These are phyloP conservation scores for Chrysoporthe puriensis DNA, from an alignment of 2,329 filamentous ascomycete genomes.

Conservation along the genomic window DNA sequence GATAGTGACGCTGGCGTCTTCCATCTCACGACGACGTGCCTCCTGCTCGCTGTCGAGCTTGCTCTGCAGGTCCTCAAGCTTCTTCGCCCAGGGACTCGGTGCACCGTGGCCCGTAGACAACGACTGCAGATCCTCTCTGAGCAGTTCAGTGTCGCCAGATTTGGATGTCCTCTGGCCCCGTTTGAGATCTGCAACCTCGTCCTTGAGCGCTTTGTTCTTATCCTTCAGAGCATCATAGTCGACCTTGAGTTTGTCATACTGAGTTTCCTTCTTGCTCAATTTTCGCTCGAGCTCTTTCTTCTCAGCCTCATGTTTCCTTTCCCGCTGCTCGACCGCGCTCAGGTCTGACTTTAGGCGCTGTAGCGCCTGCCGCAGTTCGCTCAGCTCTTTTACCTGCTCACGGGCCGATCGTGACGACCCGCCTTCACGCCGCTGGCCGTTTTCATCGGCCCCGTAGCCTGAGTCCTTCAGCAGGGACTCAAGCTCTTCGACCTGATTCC, in stretches of 20 bases:
- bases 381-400: conserved; percentile 56
- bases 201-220: conserved; percentile 61
- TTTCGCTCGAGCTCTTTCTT: conserved; percentile 40
- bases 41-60: conserved; percentile 35
- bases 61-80: conserved; percentile 37
- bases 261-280: conserved; percentile 36
- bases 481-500: conserved; percentile 62
- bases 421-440: conserved; percentile 41
- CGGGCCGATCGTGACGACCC: conserved; percentile 57
- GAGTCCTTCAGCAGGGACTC: conserved; percentile 53
- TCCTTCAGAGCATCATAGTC: conserved; percentile 59
- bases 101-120: conserved; percentile 29
- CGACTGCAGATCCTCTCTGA: conserved; percentile 35
- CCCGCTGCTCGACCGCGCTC: conserved; percentile 50
- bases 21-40: conserved; percentile 25
- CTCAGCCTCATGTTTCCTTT: conserved; percentile 42
- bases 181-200: conserved; percentile 60
- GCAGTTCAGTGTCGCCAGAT: conserved; percentile 30
- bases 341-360: conserved; percentile 55
- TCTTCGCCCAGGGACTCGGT: conserved; percentile 34
- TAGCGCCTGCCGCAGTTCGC: conserved; percentile 57
- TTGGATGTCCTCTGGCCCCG: conserved; percentile 55
- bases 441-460: conserved; percentile 37
- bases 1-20: conserved; percentile 26
- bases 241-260: conserved; percentile 45